Base-by-base conservation (phyloP, 2,329 filamentous ascomycete species). In the Pseudocercospora pini-densiflorae region DNA sequence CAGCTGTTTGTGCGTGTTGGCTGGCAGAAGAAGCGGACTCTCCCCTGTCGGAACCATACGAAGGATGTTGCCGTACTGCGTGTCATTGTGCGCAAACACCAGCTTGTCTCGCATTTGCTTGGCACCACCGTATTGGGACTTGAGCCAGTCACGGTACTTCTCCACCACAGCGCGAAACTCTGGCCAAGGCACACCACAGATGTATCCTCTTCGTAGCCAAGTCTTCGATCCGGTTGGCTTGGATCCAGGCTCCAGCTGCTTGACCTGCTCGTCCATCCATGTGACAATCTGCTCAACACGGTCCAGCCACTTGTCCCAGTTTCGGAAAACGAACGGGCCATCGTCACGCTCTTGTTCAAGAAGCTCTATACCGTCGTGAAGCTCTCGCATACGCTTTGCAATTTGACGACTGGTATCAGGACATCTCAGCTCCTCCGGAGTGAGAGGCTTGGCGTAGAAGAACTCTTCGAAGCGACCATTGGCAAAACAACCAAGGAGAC, bases 31-130 rank as follows among this genome's bases (percentile, higher is more conserved):
- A 7, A 98, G 86, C 0, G 94, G 95, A 0, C 94, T 97, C 73
- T 93, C 90, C 58, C 84, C 85, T 45, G 82, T 81, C 1, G 88
- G 88, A 71, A 92, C 87, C 78, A 90, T 82, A 43, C 94, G 92
- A 59, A 99, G 88, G 69, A 99, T 95, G 77, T 99, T 99, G 70
- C 95, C 95, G 75, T 99, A 98, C 89, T 99, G 95, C 4, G 95
- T 97, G 85, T 99, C 95, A 75, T 97, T 97, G 78, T 99, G 95
- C n/a, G 93, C 92, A 83, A 99, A 99, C 0, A 97, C 89, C 10
- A 99, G 86, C 62, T 88, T 86, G 55, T 92, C 86, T 61, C 90
- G 90, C 63, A 98, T 84, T 58, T 86, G 87, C 36, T 87, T 81
- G 4, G 83, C 76, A 1, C 89, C 89, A 45, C 90, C 91, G 78